Evolutionary conservation across 352 stramenopile genomes (phyloP).

Genomic region (Phytophthora boehmeriae): DNA sequence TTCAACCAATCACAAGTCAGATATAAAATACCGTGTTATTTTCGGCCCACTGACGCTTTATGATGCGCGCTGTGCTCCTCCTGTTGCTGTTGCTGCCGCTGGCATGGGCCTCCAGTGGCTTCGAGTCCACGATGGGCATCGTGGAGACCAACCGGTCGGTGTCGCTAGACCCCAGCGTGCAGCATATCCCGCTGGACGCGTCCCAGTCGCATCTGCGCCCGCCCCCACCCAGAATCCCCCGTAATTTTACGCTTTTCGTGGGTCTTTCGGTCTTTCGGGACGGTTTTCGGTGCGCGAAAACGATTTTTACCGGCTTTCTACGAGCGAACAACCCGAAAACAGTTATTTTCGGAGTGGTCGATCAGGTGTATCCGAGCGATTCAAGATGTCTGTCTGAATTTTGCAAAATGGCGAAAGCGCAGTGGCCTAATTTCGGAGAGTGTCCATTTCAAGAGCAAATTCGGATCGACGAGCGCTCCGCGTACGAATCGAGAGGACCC

Average conservation of each 20-base stretch:
- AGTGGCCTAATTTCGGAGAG: constrained; percentile 59
- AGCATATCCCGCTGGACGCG: constrained; percentile 59
- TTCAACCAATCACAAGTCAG: too few relatives aligned
- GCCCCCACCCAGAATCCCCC: constrained; percentile 46
- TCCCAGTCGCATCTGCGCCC: constrained; percentile 48
- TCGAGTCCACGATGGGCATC: constrained; percentile 52
- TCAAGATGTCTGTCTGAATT: constrained; percentile 70
- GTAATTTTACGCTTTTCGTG: constrained; percentile 54
- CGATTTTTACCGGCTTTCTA: constrained; percentile 73
- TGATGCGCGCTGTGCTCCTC: constrained; percentile 7
- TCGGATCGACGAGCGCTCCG: constrained; percentile 63
- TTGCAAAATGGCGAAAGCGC: constrained; percentile 61
- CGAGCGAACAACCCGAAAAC: constrained; percentile 56
- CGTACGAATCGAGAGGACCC: constrained; percentile 71
- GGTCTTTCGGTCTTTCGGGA: constrained; percentile 82
- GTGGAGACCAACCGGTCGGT: constrained; percentile 57
- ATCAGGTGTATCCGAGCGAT: constrained; percentile 76
- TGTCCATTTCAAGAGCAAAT: constrained; percentile 69
- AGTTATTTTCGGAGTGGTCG: constrained; percentile 78
- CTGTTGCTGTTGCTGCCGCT: constrained; percentile 12
- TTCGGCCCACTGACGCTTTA: too few relatives aligned
- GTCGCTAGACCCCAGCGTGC: constrained; percentile 59
- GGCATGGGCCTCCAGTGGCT: constrained; percentile 22
- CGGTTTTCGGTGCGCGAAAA: constrained; percentile 72
- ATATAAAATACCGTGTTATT: too few relatives aligned